Conservation (phyloP, 2,329 filamentous ascomycete species). For the Ophiocordyceps sinensis region DNA sequence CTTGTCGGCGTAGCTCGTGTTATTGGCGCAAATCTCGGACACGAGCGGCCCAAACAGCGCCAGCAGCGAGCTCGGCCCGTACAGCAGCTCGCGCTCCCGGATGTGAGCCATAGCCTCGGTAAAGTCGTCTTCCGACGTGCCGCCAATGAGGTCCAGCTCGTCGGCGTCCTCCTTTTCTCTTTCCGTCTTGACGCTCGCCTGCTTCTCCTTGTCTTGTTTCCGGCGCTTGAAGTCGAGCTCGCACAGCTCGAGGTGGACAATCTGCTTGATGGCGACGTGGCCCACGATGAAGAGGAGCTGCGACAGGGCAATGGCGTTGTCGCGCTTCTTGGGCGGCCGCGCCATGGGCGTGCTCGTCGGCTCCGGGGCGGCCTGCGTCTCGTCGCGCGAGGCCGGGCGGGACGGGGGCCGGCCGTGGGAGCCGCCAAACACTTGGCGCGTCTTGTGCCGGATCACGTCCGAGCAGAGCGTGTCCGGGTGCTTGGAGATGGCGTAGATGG, state of each 20-base stretch:
- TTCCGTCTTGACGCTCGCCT: conserved; percentile 27
- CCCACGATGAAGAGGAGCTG: conserved; percentile 91
- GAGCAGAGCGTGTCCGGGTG: conserved; percentile 90
- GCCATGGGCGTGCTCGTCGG: conserved; percentile 14
- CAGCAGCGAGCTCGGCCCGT: conserved; percentile 71
- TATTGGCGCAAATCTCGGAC: conserved; percentile 86
- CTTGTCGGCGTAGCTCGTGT: conserved; percentile 79
- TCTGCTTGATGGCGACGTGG: conserved; percentile 96
- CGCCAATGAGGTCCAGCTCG: conserved; percentile 90
- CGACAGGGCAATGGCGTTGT: conserved; percentile 63
- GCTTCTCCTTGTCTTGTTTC: conserved; percentile 80
- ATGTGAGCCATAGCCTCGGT: conserved; percentile 76
- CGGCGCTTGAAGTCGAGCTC: conserved; percentile 95
- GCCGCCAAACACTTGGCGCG: conserved; percentile 59
- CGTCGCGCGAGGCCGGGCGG: conserved; percentile 26
- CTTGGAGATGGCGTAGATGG: conserved; percentile 87
- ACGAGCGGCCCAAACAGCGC: conserved; percentile 83
- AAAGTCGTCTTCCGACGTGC: conserved; percentile 89
- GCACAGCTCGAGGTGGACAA: conserved; percentile 94
- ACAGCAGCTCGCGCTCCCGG: conserved; percentile 69
- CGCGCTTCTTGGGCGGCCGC: conserved; percentile 39
- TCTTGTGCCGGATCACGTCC: conserved; percentile 77
- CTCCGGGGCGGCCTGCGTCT: conserved; percentile 19
- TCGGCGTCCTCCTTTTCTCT: conserved; percentile 53
- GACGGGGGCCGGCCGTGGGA: conserved; percentile 15